A percentile compares a stretch with the other conserved stretches of the same genome.
Evolutionary conservation across 768 basidiomycete genomes (phyloP).

Genomic region (Tremella fuciformis): DNA sequence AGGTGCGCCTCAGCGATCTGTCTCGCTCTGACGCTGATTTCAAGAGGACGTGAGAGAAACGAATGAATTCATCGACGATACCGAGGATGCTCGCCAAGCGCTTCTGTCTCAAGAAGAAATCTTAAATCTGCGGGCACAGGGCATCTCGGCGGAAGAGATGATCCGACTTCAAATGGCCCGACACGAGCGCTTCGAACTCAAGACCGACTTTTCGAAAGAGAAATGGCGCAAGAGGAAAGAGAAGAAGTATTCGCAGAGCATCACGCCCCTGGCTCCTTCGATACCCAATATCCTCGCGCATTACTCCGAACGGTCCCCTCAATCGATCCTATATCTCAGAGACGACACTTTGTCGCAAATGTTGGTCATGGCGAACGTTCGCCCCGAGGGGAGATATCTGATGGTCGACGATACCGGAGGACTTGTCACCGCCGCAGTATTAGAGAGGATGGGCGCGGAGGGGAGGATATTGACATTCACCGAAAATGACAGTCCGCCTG

Average conservation of each 20-base stretch:
- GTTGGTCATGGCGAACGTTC: conserved; percentile 73
- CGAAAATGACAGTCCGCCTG: conserved; percentile 87
- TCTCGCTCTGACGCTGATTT: neutral
- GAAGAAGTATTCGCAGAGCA: conserved; percentile 86
- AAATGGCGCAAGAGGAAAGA: conserved; percentile 96
- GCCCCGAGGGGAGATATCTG: conserved; percentile 81
- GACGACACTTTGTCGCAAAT: conserved; percentile 86
- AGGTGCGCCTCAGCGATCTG: conserved; percentile 25
- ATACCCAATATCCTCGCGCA: conserved; percentile 82
- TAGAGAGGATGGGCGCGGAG: conserved; percentile 81
- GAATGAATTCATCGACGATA: conserved; percentile 88
- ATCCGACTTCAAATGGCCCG: conserved; percentile 90
- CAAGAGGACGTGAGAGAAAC: conserved; percentile 95
- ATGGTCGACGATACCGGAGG: conserved; percentile 91
- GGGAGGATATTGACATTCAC: conserved; percentile 80
- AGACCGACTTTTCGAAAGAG: conserved; percentile 98
- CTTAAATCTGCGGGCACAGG: conserved; percentile 73
- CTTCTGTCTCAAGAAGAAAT: conserved; percentile 80
- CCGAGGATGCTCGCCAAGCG: conserved; percentile 55
- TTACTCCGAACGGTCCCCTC: conserved; percentile 79
- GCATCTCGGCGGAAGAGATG: conserved; percentile 84
- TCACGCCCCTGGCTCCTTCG: conserved; percentile 83
- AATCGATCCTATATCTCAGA: conserved; percentile 71
- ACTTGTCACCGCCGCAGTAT: conserved; percentile 73
- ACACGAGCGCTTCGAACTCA: conserved; percentile 85